Base-by-base conservation (phyloP, 1,284 basidiomycete genomes). In the Ustilago loliicola region DNA sequence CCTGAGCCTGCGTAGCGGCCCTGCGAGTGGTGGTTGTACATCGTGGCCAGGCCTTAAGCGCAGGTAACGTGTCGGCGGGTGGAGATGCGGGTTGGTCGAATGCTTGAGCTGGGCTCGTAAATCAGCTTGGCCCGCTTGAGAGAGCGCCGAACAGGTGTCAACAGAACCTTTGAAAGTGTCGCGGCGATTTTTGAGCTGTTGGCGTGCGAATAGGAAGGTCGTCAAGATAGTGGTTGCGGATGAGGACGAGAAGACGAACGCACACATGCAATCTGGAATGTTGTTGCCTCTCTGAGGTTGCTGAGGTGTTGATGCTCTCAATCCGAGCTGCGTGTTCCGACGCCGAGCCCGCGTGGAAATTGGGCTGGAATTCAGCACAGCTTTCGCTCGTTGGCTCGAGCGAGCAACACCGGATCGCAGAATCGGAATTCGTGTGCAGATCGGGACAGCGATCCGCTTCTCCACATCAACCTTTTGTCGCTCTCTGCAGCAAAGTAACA, bases 21-120 rank as follows among this genome's bases (percentile, higher is more conserved):
- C 29, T 73, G 70, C 3, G 54, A 56, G 56, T 78, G 77, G 34
- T 79, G 77, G 19, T 79, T 79, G 68, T 75, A 79, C 77, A 79
- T 79, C 10, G 25, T 38, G 27, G 38, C 25, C 29, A 15, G 15
- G n/a, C n/a, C n/a, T n/a, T n/a, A n/a, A n/a, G n/a, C n/a, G n/a
- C n/a, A n/a, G n/a, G n/a, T n/a, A n/a, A n/a, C n/a, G n/a, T n/a
- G n/a, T n/a, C n/a, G n/a, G n/a, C n/a, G n/a, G n/a, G n/a, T n/a
- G n/a, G n/a, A n/a, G n/a, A n/a, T n/a, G n/a, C n/a, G n/a, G n/a
- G n/a, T n/a, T n/a, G n/a, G n/a, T n/a, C n/a, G n/a, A n/a, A n/a
- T n/a, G n/a, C n/a, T n/a, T n/a, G n/a, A n/a, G n/a, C n/a, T n/a
- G n/a, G n/a, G n/a, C n/a, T n/a, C n/a, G n/a, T n/a, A n/a, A n/a